These are phyloP conservation scores for Penicillium silybi DNA, from an alignment of 495 filamentous ascomycete genomes.

Conservation along the genomic window DNA sequence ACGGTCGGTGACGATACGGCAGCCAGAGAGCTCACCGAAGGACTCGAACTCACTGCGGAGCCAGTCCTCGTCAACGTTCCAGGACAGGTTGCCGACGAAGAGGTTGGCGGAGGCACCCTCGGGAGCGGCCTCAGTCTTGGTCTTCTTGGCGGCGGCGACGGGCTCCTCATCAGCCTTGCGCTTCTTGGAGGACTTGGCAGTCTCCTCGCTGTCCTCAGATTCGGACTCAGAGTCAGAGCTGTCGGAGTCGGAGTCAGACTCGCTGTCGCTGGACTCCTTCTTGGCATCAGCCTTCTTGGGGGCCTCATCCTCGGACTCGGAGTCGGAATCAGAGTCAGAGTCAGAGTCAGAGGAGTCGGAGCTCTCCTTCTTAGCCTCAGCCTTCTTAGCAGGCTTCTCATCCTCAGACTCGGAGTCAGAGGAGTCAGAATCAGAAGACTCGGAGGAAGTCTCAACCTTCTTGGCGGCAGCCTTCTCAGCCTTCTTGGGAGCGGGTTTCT, in stretches of 20 bases:
- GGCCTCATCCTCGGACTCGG: conserved; percentile 24
- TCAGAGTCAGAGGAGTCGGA: conserved; percentile 28
- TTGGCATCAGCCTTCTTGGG: conserved; percentile 38
- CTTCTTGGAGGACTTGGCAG: conserved; percentile 66
- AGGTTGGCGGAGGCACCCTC: conserved; percentile 66
- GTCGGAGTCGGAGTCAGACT: conserved; percentile 27
- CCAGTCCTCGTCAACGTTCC: conserved; percentile 91
- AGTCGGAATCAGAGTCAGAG: conserved; percentile 14
- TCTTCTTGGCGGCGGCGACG: conserved; percentile 69
- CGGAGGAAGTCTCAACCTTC: conserved; percentile 26
- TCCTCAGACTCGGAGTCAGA: conserved; percentile 27
- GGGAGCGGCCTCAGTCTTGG: conserved; percentile 67
- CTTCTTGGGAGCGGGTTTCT: too few species aligned
- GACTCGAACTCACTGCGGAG: conserved; percentile 80
- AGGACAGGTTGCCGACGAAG: conserved; percentile 91
- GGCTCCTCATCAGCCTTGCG: conserved; percentile 79
- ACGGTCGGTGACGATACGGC: conserved; percentile 80
- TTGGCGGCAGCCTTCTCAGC: conserved; percentile 25
- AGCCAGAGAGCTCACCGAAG: conserved; percentile 72
- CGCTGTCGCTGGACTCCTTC: conserved; percentile 27
- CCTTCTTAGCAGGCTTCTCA: conserved; percentile 30
- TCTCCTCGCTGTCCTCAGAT: conserved; percentile 42
- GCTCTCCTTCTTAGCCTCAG: too few species aligned
- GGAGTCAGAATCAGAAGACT: conserved; percentile 25
- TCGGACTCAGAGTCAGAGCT: conserved; percentile 52